Conservation (phyloP, 1,284 basidiomycete genomes). For the Ceratobasidium sp. region DNA sequence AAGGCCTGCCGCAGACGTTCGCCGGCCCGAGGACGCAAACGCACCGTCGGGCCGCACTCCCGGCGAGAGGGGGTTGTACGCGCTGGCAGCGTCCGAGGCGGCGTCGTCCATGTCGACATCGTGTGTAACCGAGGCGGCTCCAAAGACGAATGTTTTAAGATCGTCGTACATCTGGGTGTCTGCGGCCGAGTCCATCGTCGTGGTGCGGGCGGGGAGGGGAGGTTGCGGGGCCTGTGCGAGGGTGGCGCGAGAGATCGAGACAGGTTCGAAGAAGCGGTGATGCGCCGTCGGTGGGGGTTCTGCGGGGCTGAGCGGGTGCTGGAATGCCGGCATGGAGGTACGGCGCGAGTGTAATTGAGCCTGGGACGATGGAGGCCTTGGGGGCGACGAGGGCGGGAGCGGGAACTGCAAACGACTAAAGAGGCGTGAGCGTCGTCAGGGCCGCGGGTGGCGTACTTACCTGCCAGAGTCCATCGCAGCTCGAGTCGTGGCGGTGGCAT, state of each 20-base stretch:
- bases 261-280: conserved; percentile 25
- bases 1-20: conserved; percentile 20
- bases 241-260: conserved; percentile 22
- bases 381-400: conserved; percentile 40
- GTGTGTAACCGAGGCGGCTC: conserved; percentile 32
- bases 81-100: conserved; percentile 41
- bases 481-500: conserved; percentile 11
- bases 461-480: conserved; percentile 33
- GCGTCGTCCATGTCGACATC: conserved; percentile 41
- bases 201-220: conserved; percentile 20
- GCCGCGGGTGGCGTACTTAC: not conserved
- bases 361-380: conserved; percentile 4
- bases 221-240: conserved; percentile 33
- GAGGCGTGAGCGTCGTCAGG: not conserved
- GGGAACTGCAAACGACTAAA: conserved; percentile 38
- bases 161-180: conserved; percentile 44
- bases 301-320: conserved; percentile 29
- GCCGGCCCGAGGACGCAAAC: conserved; percentile 9
- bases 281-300: conserved; percentile 16
- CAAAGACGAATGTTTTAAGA: conserved; percentile 44
- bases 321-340: conserved; percentile 11
- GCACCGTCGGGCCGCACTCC: conserved; percentile 22
- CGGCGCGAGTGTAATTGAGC: conserved; percentile 13
- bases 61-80: conserved; percentile 39
- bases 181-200: conserved; percentile 18